Conservation (phyloP, 2,329 filamentous ascomycete genomes). For the Leptographium flavum region DNA sequence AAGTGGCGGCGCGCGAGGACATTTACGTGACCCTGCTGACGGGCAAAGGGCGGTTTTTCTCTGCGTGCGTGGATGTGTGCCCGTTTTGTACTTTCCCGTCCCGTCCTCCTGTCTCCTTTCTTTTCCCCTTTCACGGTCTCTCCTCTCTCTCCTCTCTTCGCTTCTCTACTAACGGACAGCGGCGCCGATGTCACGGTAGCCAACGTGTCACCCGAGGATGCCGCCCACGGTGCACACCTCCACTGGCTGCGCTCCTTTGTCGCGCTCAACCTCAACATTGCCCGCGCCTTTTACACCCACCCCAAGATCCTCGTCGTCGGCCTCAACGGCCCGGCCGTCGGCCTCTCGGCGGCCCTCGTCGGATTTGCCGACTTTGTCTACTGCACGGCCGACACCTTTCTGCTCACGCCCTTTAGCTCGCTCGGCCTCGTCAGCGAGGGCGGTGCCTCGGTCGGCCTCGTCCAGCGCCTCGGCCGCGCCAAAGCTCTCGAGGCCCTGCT, state of each 20-base stretch:
- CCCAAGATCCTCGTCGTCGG: slow-evolving; percentile 86
- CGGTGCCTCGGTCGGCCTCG: slow-evolving; percentile 63
- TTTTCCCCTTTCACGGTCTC: not conserved
- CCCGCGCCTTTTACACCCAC: slow-evolving; percentile 81
- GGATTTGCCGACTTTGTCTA: slow-evolving; percentile 90
- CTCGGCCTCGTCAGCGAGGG: slow-evolving; percentile 86
- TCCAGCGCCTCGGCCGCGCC: slow-evolving; percentile 61
- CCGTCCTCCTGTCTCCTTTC: not conserved
- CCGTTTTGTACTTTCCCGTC: not conserved
- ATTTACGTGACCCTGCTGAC: slow-evolving; percentile 76
- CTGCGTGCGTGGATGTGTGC: slow-evolving; percentile 48
- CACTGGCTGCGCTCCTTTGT: slow-evolving; percentile 60
- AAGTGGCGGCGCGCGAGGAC: slow-evolving; percentile 66
- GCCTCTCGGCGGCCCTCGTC: slow-evolving; percentile 71
- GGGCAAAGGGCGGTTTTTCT: slow-evolving; percentile 74
- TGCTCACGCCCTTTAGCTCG: slow-evolving; percentile 83
- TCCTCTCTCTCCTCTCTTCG: not conserved
- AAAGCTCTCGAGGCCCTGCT: slow-evolving; percentile 88
- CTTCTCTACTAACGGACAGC: slow-evolving; percentile 25
- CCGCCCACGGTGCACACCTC: slow-evolving; percentile 22
- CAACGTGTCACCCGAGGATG: slow-evolving; percentile 23
- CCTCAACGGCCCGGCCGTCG: slow-evolving; percentile 83
- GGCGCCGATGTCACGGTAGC: slow-evolving; percentile 62
- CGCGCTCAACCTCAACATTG: slow-evolving; percentile 76
- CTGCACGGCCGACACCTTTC: slow-evolving; percentile 62